phyloP scores from a whole-genome alignment of 371 early-diverging fungal species.

The Chytridium lagenaria region DNA sequence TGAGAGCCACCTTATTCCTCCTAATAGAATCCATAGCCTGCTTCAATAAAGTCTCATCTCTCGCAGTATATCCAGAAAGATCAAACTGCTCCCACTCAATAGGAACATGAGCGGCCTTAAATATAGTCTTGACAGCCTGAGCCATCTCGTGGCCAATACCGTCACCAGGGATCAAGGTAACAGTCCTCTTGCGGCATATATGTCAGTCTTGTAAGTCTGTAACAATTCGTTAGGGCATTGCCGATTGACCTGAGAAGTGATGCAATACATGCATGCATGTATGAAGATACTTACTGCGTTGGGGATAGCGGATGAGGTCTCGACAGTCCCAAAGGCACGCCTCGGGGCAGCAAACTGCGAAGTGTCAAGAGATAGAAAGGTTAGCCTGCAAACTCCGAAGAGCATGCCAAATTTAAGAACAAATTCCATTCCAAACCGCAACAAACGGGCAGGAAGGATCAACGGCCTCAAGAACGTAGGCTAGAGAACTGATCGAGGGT shows the following conservation, averaged over 20 bases:
- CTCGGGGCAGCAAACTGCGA: too few relatives aligned
- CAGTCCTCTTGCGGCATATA: conserved; percentile 91
- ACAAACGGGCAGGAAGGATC: too few relatives aligned
- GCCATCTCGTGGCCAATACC: conserved; percentile 95
- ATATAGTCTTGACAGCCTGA: conserved; percentile 88
- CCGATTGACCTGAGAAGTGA: background rate
- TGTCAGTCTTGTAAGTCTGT: conserved; percentile 35
- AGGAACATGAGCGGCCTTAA: conserved; percentile 89
- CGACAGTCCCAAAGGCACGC: conserved; percentile 29
- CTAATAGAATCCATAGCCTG: conserved; percentile 88
- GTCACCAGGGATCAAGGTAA: conserved; percentile 97
- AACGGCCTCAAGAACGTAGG: too few relatives aligned
- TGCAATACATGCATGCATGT: background rate
- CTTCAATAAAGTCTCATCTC: conserved; percentile 70
- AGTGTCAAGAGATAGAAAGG: too few relatives aligned
- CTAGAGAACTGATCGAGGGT: too few relatives aligned
- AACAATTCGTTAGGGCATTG: background rate
- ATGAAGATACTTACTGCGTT: conserved; percentile 9
- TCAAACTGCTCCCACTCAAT: conserved; percentile 95
- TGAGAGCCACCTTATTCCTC: conserved; percentile 94
- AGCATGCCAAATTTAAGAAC: too few relatives aligned
- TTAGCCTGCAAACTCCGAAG: too few relatives aligned
- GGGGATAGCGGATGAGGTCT: conserved; percentile 30
- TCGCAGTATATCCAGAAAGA: conserved; percentile 84
- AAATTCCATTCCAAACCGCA: too few relatives aligned